A percentile compares a stretch with the other conserved stretches of the same genome.
Evolutionary conservation across 2,329 filamentous ascomycete genomes (phyloP).

Genomic region (Keithomyces neogunnii): DNA sequence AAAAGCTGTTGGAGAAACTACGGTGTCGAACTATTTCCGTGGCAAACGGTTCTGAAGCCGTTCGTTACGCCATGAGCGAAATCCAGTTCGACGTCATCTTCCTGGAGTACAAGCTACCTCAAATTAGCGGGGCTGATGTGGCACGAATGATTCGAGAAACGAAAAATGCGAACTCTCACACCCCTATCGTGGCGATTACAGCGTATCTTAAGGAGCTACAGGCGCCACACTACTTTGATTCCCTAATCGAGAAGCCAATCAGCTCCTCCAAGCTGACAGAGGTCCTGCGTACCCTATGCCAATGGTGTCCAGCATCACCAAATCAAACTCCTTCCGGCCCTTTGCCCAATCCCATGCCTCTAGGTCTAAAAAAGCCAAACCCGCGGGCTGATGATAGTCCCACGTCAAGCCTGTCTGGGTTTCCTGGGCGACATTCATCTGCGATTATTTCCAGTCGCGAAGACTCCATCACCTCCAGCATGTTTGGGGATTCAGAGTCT

Average conservation of each 20-base stretch:
- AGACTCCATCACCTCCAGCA: constrained; percentile 80
- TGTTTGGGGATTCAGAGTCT: constrained; percentile 80
- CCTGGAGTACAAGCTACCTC: constrained; percentile 91
- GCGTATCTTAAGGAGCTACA: constrained; percentile 97
- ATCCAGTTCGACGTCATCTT: constrained; percentile 99
- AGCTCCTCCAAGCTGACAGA: constrained; percentile 87
- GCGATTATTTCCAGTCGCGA: constrained; percentile 77
- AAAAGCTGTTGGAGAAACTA: constrained; percentile 89
- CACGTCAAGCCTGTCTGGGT: constrained; percentile 67
- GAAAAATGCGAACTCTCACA: constrained; percentile 88
- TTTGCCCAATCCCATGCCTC: constrained; percentile 51
- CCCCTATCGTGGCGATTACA: constrained; percentile 92
- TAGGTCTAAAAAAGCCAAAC: constrained; percentile 57
- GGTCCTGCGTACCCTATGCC: constrained; percentile 77
- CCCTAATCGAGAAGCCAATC: constrained; percentile 91
- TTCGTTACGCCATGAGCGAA: constrained; percentile 89
- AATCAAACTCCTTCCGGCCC: constrained; percentile 33
- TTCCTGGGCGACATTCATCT: constrained; percentile 60
- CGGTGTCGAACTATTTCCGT: constrained; percentile 91
- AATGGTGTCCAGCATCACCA: constrained; percentile 75
- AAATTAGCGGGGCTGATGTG: constrained; percentile 91
- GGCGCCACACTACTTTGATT: constrained; percentile 91
- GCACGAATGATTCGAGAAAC: constrained; percentile 97
- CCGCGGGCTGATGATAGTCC: constrained; percentile 69
- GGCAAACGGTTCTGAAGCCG: constrained; percentile 80